Evolutionary conservation across 495 filamentous ascomycete species (phyloP), one percentile per base, ranked within the genome.

Genomic region (Neurospora intermedia): DNA sequence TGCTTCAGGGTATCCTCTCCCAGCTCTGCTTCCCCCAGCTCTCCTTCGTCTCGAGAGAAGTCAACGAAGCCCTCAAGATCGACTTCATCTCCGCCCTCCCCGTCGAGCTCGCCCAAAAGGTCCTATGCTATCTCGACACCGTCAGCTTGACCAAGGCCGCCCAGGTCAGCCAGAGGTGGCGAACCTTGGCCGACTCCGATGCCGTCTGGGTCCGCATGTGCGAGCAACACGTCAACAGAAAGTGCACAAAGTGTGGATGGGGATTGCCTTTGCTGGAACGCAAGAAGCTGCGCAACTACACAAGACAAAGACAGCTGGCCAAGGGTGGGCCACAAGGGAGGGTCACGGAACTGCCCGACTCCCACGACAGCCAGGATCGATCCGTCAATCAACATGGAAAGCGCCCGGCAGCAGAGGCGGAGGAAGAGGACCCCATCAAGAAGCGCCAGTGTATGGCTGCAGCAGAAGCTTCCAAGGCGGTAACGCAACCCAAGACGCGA

Each of bases 201-300:
- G 91, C 97, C 35, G 96, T 99, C 3, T 99, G 96, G 96, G 95
- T 98, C 76, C 91, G 90, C 72, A 98, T 99, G 95, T 99, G 96
- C 78, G 94, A 98, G 83, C 96, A 99, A 78, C 96, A 99, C 77
- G 98, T 82, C 62, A 93, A 96, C 76, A 87, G 94, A 69, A 98
- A 97, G 80, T 99, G 96, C 82, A 94, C 90, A 69, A 98, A 97
- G 79, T 99, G 96, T 78, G 95, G 96, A 18, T 97, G 93, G 94
- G 96, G 96, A 4, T 80, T 99, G 69, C 96, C 96, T 62, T 84
- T 96, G 69, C 80, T 99, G 71, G 96, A 98, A 76, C 87, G 93
- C 73, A 97, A 96, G 80, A 88, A 92, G 78, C 82, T 99, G 48
- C 88, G 93, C 42, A 94, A 93, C 73, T 91, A 93, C 75, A 98